Evolutionary conservation across 2,329 filamentous ascomycete genomes (phyloP), one percentile per base, ranked within the genome.

Genomic region (Endoconidiophora laricicola): DNA sequence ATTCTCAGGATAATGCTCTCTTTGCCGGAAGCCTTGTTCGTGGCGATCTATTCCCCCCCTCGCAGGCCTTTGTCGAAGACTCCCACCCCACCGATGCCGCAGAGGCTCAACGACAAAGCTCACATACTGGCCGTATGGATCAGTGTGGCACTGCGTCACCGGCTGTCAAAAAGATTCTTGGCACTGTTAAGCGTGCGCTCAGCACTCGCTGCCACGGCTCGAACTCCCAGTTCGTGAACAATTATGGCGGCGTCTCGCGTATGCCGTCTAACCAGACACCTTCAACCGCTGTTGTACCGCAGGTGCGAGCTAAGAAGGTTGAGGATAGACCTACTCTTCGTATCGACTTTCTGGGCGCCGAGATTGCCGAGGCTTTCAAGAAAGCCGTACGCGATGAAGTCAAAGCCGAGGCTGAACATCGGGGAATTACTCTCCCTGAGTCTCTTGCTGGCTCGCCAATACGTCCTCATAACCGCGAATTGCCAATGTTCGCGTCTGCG

Each of bases 1-100:
- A 81, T 55, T 71, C 79, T 7, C 68, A 33, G 12, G 3, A 33
- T 12, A 33, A 33, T 33, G 29, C 29, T 12, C 78, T 82, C 10
- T 81, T 86, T 58, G 79, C 82, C 3, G 86, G 88, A 7, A 90
- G 83, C 56, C 74, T 98, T 37, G 88, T 96, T 18, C 78, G 90
- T 46, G 91, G 91, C 12, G 85, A 87, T 52, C 61, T 94, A 4
- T 76, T 93, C 54, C 85, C 87, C 14, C 91, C 90, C 1, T 78
- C 77, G 0, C 83, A 91, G 54, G 79, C 88, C 0, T 86, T 84
- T 60, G 82, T 95, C 39, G 79, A 88, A 41, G 67, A 79, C 36
- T 65, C 78, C 48, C 68, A 74, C 4, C 70, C 74, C 4, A 69
- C 68, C 44, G 71, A 70, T 3, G 62, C 62, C 14, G 65, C 65